Evolutionary conservation across 2,329 filamentous ascomycete genomes (phyloP).

Genomic region (Sclerotiophoma versabilis): DNA sequence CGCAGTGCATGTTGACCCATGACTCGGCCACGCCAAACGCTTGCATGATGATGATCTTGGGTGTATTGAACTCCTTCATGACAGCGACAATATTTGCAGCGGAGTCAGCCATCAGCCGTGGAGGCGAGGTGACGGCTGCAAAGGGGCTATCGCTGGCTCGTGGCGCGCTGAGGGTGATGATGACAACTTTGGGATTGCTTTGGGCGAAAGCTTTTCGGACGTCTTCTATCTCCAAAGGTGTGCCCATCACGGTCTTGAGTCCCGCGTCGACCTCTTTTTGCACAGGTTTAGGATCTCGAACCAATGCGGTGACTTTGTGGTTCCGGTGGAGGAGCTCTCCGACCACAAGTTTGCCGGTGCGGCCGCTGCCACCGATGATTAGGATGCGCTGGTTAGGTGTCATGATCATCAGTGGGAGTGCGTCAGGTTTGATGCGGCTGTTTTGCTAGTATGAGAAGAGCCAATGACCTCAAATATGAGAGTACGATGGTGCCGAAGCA

Average conservation of each 20-base stretch:
- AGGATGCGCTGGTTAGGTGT: constrained; percentile 49
- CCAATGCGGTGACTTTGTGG: constrained; percentile 57
- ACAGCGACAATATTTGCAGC: constrained; percentile 48
- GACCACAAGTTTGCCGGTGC: constrained; percentile 56
- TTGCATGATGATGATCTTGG: constrained; percentile 59
- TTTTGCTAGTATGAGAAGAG: background rate
- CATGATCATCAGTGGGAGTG: too few species aligned
- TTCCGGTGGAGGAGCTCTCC: constrained; percentile 48
- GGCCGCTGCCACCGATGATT: constrained; percentile 57
- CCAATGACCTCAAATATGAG: too few species aligned
- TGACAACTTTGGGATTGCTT: constrained; percentile 47
- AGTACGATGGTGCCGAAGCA: too few species aligned
- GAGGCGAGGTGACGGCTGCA: constrained; percentile 53
- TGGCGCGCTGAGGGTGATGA: constrained; percentile 59
- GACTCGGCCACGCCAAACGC: constrained; percentile 60
- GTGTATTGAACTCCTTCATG: constrained; percentile 49
- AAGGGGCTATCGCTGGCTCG: constrained; percentile 59
- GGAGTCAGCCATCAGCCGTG: constrained; percentile 57
- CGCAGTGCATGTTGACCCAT: constrained; percentile 51
- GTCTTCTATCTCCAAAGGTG: constrained; percentile 46
- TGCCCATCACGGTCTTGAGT: constrained; percentile 52
- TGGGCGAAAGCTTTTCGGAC: constrained; percentile 47
- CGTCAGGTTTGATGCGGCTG: background rate
- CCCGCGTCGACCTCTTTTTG: constrained; percentile 19
- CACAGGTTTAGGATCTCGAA: constrained; percentile 51